A percentile compares a stretch with the other conserved stretches of the same genome.
phyloP scores from a whole-genome alignment of 495 filamentous ascomycete species.

The Penicillium lividum region DNA sequence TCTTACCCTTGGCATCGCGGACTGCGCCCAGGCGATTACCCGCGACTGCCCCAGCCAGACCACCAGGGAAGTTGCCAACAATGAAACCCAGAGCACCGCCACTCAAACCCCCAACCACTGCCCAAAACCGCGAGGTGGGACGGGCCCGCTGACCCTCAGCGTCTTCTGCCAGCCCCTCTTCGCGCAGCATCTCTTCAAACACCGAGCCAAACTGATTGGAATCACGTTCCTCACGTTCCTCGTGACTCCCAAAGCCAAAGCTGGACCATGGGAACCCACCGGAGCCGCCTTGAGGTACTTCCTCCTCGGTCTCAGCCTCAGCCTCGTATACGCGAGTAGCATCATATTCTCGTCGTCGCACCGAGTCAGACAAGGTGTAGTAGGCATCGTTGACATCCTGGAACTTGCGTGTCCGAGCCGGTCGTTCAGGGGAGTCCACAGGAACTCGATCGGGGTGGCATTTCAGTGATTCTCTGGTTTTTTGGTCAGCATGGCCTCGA shows the following conservation, averaged over 20 bases:
- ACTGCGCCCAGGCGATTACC: conserved; percentile 88
- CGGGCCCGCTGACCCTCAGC: conserved; percentile 34
- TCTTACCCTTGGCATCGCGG: conserved; percentile 88
- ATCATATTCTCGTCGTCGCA: conserved; percentile 87
- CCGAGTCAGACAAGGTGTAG: conserved; percentile 84
- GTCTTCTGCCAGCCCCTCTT: conserved; percentile 80
- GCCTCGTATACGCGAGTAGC: conserved; percentile 58
- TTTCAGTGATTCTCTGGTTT: conserved; percentile 79
- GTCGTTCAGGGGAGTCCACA: conserved; percentile 77
- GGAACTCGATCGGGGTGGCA: conserved; percentile 93
- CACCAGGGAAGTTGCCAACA: conserved; percentile 84
- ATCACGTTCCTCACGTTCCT: conserved; percentile 54
- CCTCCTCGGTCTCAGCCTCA: conserved; percentile 58
- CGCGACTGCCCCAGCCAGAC: conserved; percentile 87
- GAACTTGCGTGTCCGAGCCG: conserved; percentile 83
- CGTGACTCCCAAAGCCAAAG: conserved; percentile 58
- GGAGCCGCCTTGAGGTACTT: conserved; percentile 50
- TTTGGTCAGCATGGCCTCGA: neutral
- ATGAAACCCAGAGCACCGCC: conserved; percentile 95
- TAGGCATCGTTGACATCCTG: conserved; percentile 98
- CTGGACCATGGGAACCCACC: conserved; percentile 61
- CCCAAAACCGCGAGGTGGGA: conserved; percentile 81
- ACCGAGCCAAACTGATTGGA: conserved; percentile 82
- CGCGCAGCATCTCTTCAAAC: conserved; percentile 97
- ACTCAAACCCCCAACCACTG: conserved; percentile 78